Percentiles rank a stretch among this genome's conserved stretches.
These are phyloP conservation scores for Candida sakaeoensis DNA, from an alignment of 805 yeast genomes.

Conservation along the genomic window DNA sequence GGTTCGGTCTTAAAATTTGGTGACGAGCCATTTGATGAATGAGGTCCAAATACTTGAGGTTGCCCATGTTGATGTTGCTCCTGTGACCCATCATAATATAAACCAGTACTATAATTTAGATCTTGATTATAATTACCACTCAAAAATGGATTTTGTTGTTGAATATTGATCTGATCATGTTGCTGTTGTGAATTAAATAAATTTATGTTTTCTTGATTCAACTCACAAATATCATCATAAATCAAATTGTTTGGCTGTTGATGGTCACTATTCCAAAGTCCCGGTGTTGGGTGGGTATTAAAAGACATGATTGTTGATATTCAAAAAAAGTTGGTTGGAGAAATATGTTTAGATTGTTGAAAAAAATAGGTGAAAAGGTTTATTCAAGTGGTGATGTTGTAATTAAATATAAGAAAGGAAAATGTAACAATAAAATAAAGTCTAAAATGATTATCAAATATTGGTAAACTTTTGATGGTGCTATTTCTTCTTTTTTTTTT, in stretches of 20 bases:
- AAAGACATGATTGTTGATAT: constrained; percentile 6
- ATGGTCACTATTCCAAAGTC: constrained; percentile 2
- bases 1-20: constrained; percentile 4
- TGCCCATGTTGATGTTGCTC: background rate
- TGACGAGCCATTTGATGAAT: constrained; percentile 7
- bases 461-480: background rate
- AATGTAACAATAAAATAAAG: constrained; percentile 1
- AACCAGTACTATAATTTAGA: background rate
- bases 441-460: background rate
- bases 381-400: background rate
- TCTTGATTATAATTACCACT: background rate
- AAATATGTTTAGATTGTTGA: background rate
- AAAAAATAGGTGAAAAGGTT: background rate
- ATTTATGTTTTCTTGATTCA: constrained; percentile 13
- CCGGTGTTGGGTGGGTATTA: constrained; percentile 5
- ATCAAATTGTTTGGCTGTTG: constrained; percentile 1
- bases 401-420: background rate
- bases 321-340: too few species aligned
- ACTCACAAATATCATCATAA: constrained; percentile 9
- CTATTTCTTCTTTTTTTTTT: too few species aligned
- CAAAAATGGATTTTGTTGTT: constrained; percentile 4
- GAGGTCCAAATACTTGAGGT: background rate
- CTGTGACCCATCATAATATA: background rate
- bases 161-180: background rate
- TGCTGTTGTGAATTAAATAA: constrained; percentile 11